Percentiles rank a stretch among this genome's conserved stretches.
These are phyloP conservation scores for Skeletonema marinoi DNA, from an alignment of 108 stramenopile species.

Conservation along the genomic window DNA sequence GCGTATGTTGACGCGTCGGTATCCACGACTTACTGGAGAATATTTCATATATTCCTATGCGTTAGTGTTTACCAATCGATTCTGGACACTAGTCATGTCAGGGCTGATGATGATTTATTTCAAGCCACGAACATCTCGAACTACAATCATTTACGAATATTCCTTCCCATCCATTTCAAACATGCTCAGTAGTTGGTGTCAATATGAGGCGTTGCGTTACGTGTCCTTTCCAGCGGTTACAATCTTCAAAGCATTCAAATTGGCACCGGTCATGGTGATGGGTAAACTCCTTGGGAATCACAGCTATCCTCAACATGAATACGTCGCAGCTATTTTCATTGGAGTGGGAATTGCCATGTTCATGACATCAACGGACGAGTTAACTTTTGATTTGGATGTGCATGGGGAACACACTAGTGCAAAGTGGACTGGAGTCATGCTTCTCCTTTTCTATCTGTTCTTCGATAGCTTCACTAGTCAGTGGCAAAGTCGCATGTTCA, in stretches of 20 bases:
- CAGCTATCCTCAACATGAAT: slow-evolving; percentile 93
- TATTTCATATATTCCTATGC: slow-evolving; percentile 93
- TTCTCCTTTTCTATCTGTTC: slow-evolving; percentile 91
- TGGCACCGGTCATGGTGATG: slow-evolving; percentile 99
- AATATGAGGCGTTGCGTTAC: slow-evolving; percentile 97
- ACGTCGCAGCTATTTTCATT: slow-evolving; percentile 91
- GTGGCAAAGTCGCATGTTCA: slow-evolving; percentile 98
- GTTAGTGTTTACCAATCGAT: slow-evolving; percentile 93
- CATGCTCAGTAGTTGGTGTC: slow-evolving; percentile 98
- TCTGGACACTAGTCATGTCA: slow-evolving; percentile 94
- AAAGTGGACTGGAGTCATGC: slow-evolving; percentile 94
- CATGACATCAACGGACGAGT: slow-evolving; percentile 88
- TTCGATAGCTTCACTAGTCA: slow-evolving; percentile 99
- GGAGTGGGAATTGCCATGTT: slow-evolving; percentile 96
- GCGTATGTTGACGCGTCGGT: slow-evolving; percentile 91
- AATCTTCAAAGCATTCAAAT: slow-evolving; percentile 96
- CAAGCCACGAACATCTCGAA: slow-evolving; percentile 74
- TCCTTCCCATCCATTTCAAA: slow-evolving; percentile 95
- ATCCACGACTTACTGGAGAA: slow-evolving; percentile 88
- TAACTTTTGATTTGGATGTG: slow-evolving; percentile 74
- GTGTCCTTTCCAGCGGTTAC: slow-evolving; percentile 98
- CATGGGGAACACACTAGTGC: slow-evolving; percentile 73
- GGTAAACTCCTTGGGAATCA: slow-evolving; percentile 93
- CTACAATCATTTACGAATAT: slow-evolving; percentile 94
- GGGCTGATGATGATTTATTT: slow-evolving; percentile 81